Conservation (phyloP, 495 filamentous ascomycete species). For the Poronia punctata region DNA sequence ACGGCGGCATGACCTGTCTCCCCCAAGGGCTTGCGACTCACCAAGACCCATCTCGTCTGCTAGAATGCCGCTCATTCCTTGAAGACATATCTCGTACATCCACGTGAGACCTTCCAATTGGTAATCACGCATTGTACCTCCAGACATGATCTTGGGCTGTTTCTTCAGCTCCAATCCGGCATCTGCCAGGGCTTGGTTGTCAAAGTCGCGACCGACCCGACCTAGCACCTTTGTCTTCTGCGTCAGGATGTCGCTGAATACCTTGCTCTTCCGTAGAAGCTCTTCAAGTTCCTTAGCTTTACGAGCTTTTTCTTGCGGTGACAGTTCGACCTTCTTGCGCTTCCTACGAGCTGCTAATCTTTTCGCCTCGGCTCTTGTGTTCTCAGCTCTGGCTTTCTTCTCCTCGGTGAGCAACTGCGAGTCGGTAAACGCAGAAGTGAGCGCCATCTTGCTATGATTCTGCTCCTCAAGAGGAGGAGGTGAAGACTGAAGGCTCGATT, state of each 20-base stretch:
- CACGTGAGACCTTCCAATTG: constrained; percentile 92
- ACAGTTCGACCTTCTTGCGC: constrained; percentile 40
- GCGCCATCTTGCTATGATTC: constrained; percentile 26
- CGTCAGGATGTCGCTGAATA: constrained; percentile 47
- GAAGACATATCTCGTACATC: constrained; percentile 75
- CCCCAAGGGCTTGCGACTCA: constrained; percentile 9
- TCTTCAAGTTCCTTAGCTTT: constrained; percentile 47
- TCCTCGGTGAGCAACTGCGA: constrained; percentile 30
- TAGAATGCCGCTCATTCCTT: constrained; percentile 89
- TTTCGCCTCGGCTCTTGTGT: constrained; percentile 43
- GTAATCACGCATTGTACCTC: constrained; percentile 88
- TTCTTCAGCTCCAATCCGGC: constrained; percentile 72
- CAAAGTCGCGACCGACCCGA: constrained; percentile 45
- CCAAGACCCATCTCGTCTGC: constrained; percentile 98
- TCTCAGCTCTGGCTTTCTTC: constrained; percentile 42
- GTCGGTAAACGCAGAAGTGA: constrained; percentile 18
- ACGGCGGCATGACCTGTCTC: neutral
- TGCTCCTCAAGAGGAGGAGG: constrained; percentile 23
- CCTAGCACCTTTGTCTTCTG: constrained; percentile 50
- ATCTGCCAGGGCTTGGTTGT: constrained; percentile 57
- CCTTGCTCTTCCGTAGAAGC: constrained; percentile 38
- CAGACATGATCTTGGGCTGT: constrained; percentile 77
- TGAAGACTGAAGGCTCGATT: constrained; percentile 38
- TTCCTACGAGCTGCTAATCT: constrained; percentile 35
- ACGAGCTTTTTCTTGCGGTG: constrained; percentile 43